phyloP scores from a whole-genome alignment of 2,329 filamentous ascomycete species.

The Bipolaris bicolor region DNA sequence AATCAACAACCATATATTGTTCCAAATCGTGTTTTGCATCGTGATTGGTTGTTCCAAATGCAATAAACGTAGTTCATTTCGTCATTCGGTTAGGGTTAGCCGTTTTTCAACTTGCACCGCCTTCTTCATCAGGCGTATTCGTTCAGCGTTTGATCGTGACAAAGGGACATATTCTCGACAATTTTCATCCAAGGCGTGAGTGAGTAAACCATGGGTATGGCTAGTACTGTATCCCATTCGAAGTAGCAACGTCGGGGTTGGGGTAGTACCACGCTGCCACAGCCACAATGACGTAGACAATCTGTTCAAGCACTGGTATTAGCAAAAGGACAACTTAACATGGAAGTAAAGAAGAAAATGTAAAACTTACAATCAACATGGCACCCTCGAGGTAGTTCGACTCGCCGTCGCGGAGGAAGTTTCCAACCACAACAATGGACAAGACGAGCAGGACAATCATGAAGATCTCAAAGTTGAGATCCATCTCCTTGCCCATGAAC shows the following conservation, averaged over 20 bases:
- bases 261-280: constrained; percentile 68
- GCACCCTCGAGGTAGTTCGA: constrained; percentile 89
- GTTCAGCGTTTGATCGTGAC: too few species aligned
- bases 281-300: constrained; percentile 69
- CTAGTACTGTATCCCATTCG: constrained; percentile 21
- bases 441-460: constrained; percentile 82
- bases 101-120: too few species aligned
- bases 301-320: constrained; percentile 27
- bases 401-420: constrained; percentile 86
- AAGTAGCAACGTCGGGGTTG: constrained; percentile 51
- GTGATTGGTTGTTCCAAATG: too few species aligned
- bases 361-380: constrained; percentile 65
- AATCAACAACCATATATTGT: neutral
- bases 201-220: neutral
- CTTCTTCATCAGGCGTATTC: too few species aligned
- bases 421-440: constrained; percentile 83
- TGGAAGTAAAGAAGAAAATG: neutral
- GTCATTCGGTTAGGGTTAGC: too few species aligned
- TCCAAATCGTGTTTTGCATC: neutral
- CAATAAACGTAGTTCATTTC: too few species aligned
- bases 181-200: neutral
- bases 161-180: neutral
- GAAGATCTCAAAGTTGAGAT: constrained; percentile 86
- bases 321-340: too few species aligned
- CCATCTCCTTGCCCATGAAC: constrained; percentile 73